These are phyloP conservation scores for Musa beccarii DNA, from an alignment of 176 grass and related monocot genomes.

Conservation along the genomic window DNA sequence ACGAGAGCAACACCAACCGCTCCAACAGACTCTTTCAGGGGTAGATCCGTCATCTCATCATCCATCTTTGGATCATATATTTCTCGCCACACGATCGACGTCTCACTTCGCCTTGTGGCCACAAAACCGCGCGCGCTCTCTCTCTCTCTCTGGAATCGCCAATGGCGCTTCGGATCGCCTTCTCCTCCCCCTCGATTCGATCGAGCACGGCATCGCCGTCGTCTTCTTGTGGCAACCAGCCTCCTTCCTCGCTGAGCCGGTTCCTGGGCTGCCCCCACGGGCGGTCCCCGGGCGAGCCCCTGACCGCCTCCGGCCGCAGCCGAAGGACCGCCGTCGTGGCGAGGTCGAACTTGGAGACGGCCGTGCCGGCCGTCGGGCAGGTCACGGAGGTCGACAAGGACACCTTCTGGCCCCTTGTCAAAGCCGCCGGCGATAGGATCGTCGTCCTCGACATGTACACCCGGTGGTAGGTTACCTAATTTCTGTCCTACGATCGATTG, in stretches of 20 bases:
- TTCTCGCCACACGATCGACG: background rate
- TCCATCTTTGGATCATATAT: background rate
- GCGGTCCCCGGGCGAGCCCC: constrained; percentile 7
- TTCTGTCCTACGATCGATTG: background rate
- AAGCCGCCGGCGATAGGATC: constrained; percentile 58
- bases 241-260: constrained; percentile 26
- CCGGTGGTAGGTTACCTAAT: constrained; percentile 44
- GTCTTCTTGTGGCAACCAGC: background rate
- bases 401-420: constrained; percentile 89
- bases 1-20: background rate
- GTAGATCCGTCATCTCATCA: background rate
- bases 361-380: constrained; percentile 44
- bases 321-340: constrained; percentile 14
- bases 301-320: background rate
- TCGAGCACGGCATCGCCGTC: background rate
- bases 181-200: constrained; percentile 41
- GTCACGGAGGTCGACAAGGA: constrained; percentile 90
- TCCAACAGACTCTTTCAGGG: background rate
- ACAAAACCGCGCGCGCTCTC: background rate
- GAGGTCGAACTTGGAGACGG: constrained; percentile 49
- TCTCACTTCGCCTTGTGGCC: too few species aligned
- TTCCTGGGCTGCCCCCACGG: constrained; percentile 7
- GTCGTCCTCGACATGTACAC: constrained; percentile 99
- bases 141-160: background rate
- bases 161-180: constrained; percentile 67